Percentiles rank a stretch among this genome's conserved stretches.
Conservation (phyloP, 2,329 filamentous ascomycete genomes). For the Penicillium sp. region DNA sequence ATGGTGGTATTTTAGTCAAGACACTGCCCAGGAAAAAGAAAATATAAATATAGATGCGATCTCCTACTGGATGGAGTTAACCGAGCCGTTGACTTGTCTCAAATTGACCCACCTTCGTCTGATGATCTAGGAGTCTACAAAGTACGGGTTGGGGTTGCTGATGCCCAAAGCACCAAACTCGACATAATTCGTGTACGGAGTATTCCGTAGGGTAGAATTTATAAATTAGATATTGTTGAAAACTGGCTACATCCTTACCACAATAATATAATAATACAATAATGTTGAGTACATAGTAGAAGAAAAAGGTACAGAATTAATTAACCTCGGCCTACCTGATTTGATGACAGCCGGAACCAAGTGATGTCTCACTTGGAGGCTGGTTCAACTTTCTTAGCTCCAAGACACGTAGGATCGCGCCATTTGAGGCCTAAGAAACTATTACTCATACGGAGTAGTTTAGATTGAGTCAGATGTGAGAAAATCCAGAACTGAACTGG, state of each 20-base stretch:
- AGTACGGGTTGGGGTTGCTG: neutral
- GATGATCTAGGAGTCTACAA: neutral
- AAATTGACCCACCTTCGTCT: constrained; percentile 1
- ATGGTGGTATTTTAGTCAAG: neutral
- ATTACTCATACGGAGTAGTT: neutral
- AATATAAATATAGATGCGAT: neutral
- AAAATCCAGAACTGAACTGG: neutral
- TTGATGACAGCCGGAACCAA: neutral
- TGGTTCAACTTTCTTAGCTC: neutral
- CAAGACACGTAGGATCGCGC: constrained; percentile 9
- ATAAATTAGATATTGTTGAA: neutral
- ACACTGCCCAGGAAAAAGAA: neutral
- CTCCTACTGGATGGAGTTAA: constrained; percentile 7
- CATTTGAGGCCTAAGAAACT: neutral
- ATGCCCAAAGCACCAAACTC: neutral
- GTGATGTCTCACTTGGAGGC: constrained; percentile 11
- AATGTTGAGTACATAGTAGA: neutral
- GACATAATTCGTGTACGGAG: neutral
- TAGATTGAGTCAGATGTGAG: neutral
- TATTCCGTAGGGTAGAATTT: too few species aligned
- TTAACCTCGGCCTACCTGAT: neutral
- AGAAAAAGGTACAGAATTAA: neutral
- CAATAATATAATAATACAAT: neutral
- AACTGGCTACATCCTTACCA: neutral
- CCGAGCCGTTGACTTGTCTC: constrained; percentile 2